Base-by-base conservation (phyloP, 345 rosid genomes). In the Ricinus communis region DNA sequence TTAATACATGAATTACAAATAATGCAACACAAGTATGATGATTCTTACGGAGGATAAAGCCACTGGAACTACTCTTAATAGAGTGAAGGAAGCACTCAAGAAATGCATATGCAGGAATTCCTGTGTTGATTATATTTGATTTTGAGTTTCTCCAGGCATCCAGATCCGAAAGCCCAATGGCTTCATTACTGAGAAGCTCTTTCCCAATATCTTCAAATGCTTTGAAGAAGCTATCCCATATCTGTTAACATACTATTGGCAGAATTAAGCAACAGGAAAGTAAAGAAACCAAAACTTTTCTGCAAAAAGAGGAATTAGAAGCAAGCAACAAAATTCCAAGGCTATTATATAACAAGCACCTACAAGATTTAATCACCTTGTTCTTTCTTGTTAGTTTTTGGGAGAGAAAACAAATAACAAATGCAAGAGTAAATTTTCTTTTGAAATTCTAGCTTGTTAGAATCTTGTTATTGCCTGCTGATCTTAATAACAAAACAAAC, bases 101-200 rank as follows among this genome's bases (percentile, higher is more conserved):
- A 62, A 71, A 71, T 49, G 74, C 74, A 61, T 61, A 71, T 15
- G 74, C 74, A 61, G 74, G 74, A 61, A 71, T 71, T 49, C 74
- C 74, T 8, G 33, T 71, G 68, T 71, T 61, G 60, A 71, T 8
- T 6, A 61, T 62, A 13, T 33, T 71, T 33, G 74, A 60, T 50
- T 49, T 71, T 14, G 74, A 71, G 66, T 60, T 51, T 51, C 30
- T n/a, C 74, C 74, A 71, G 18, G 74, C 58, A 47, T 71, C 74
- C 22, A 61, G 51, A 71, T 71, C 74, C 10, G 67, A 25, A 1
- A 50, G 15, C 13, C 31, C 60, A 47, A 71, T 61, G 31, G 74
- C 68, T 60, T 50, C 68, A 49, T 31, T 50, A 18, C 5, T 49
- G 25, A 61, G 33, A 61, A 71, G 74, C 60, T 61, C 67, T 71